Evolutionary conservation across 2,329 filamentous ascomycete genomes (phyloP).

Genomic region (Calonectria multiphialidica): DNA sequence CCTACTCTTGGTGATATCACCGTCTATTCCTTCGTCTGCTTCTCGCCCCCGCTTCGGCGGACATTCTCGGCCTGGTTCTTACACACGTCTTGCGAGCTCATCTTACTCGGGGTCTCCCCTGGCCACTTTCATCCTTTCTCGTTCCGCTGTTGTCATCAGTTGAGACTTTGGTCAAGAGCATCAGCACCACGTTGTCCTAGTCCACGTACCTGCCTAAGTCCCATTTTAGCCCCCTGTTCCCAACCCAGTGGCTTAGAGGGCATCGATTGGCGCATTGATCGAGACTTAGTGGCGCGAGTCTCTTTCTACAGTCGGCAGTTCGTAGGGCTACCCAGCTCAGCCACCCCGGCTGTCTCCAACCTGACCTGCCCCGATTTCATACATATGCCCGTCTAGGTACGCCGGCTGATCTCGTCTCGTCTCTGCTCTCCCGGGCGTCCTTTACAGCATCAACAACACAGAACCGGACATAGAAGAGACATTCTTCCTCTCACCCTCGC

Average conservation of each 20-base stretch:
- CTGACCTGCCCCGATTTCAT: slow-evolving; percentile 24
- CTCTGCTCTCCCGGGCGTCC: not conserved
- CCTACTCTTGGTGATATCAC: slow-evolving; percentile 32
- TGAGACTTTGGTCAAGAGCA: slow-evolving; percentile 24
- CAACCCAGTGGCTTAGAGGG: slow-evolving; percentile 33
- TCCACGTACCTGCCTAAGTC: slow-evolving; percentile 23
- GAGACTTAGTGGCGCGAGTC: slow-evolving; percentile 24
- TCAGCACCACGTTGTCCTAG: slow-evolving; percentile 22
- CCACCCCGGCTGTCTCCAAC: slow-evolving; percentile 35
- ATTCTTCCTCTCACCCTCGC: slow-evolving; percentile 35
- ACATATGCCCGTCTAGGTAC: slow-evolving; percentile 33
- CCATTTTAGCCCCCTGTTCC: slow-evolving; percentile 21
- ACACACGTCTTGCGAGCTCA: not conserved
- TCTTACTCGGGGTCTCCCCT: slow-evolving; percentile 2
- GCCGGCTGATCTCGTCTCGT: not conserved
- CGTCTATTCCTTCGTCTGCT: slow-evolving; percentile 23
- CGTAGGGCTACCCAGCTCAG: slow-evolving; percentile 41
- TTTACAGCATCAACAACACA: slow-evolving; percentile 23
- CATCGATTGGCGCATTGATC: slow-evolving; percentile 21
- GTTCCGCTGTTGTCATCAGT: slow-evolving; percentile 23
- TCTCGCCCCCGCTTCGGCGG: slow-evolving; percentile 13
- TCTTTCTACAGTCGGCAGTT: slow-evolving; percentile 23
- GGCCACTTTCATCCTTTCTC: slow-evolving; percentile 27
- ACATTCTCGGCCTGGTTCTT: slow-evolving; percentile 2
- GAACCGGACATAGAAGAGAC: slow-evolving; percentile 19